Evolutionary conservation across 2,329 filamentous ascomycete genomes (phyloP), one percentile per base, ranked within the genome.

Genomic region (Leptographium wingfieldii): DNA sequence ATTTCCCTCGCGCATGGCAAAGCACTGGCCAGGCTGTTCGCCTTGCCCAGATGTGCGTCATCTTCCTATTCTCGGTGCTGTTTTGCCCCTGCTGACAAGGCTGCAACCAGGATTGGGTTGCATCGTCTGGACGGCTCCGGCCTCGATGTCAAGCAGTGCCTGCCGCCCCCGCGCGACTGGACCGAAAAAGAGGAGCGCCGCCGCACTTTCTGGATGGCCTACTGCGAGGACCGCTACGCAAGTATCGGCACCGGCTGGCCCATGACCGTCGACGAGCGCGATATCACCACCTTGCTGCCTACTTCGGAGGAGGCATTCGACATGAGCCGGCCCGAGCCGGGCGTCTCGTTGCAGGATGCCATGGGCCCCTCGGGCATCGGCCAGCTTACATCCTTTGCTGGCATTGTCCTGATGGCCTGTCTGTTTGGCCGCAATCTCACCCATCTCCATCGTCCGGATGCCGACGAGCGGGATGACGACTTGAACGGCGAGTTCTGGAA

Each of bases 181-280:
- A 95, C 89, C 0, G 94, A 97, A 70, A 81, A 84, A 60, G 94
- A 97, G 73, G 94, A 99, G 71, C 80, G 94, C 65, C 81, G 94
- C 58, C 81, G 94, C 64, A 95, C 91, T 0, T 97, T 97, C 66
- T 99, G 94, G 94, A 87, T 94, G 84, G 83, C 88, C 3, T 97
- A 96, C 68, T 90, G 87, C 66, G 77, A 91, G 63, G 94, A 97
- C 69, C 84, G 94, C 58, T 97, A 96, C 73, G 89, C 91, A 6
- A 96, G 91, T 68, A 94, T 96, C 60, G 94, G 94, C 40, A 97
- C 94, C 2, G 94, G 94, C 7, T 97, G 94, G 94, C 94, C 94
- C 0, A 92, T 97, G 88, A 85, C 82, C 0, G 83, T 97, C 59
- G 92, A 97, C 65, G 94, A 99, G 73, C 83, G 81, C 69, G 94